These are phyloP conservation scores for Neonectria magnoliae DNA, from an alignment of 2,329 filamentous ascomycete species.

Conservation along the genomic window DNA sequence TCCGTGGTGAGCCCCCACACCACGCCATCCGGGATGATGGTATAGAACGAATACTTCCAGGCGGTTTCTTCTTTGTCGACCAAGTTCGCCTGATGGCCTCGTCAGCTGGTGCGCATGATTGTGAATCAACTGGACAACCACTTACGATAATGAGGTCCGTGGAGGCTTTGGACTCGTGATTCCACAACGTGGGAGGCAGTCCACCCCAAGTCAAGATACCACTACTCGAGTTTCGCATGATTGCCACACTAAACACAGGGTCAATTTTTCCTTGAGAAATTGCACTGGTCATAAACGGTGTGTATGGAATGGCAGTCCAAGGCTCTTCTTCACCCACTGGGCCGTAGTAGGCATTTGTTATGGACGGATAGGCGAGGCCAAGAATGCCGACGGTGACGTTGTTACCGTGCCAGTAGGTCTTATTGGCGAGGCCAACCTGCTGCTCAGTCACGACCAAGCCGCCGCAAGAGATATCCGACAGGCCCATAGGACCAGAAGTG, in stretches of 20 bases:
- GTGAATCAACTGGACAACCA: background rate
- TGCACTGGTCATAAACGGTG: constrained; percentile 60
- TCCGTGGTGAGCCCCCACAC: constrained; percentile 55
- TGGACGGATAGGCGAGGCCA: constrained; percentile 60
- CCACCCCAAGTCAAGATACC: constrained; percentile 61
- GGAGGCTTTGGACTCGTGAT: constrained; percentile 43
- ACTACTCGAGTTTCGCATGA: constrained; percentile 57
- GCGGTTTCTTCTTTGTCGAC: constrained; percentile 50
- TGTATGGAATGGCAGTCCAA: constrained; percentile 55
- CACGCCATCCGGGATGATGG: constrained; percentile 61
- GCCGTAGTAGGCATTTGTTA: constrained; percentile 60
- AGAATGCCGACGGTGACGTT: constrained; percentile 62
- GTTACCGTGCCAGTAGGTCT: constrained; percentile 62
- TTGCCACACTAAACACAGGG: constrained; percentile 60
- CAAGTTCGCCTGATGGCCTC: constrained; percentile 54
- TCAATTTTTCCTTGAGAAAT: constrained; percentile 56
- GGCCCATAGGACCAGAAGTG: constrained; percentile 58
- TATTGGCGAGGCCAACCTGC: constrained; percentile 60
- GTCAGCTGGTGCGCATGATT: constrained; percentile 1
- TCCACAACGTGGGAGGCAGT: constrained; percentile 51
- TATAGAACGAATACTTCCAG: constrained; percentile 63
- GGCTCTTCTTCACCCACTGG: constrained; percentile 49
- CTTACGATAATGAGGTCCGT: constrained; percentile 59
- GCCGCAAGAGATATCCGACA: constrained; percentile 57
- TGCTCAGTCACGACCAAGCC: constrained; percentile 56